phyloP scores from a whole-genome alignment of 345 rosid genomes.

The Hypericum perforatum region DNA sequence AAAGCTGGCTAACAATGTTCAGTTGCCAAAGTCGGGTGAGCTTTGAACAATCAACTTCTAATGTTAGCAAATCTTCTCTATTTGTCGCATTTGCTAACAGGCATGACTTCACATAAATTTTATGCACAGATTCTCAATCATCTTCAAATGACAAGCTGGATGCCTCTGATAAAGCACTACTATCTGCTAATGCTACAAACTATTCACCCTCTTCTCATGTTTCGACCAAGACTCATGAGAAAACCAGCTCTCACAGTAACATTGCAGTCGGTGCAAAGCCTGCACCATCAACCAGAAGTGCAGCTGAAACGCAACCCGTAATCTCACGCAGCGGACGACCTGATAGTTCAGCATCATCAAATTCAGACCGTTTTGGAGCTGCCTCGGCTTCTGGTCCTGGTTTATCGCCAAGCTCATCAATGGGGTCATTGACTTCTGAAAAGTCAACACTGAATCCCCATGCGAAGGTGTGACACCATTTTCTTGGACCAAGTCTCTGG shows the following conservation, averaged over 20 bases:
- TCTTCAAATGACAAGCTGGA: too few species aligned
- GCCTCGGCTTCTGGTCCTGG: slow-evolving; percentile 41
- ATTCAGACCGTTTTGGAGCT: slow-evolving; percentile 37
- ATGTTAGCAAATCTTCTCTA: too few species aligned
- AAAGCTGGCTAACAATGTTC: too few species aligned
- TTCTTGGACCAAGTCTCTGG: neutral
- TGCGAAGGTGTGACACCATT: slow-evolving; percentile 52
- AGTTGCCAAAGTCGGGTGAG: too few species aligned
- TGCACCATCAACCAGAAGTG: slow-evolving; percentile 18
- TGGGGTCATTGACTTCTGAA: slow-evolving; percentile 72
- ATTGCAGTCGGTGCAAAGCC: slow-evolving; percentile 28
- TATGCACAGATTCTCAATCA: too few species aligned
- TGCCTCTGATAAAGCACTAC: neutral
- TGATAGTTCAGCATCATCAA: slow-evolving; percentile 52
- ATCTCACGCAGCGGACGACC: slow-evolving; percentile 37
- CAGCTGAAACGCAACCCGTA: slow-evolving; percentile 26
- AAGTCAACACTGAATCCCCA: slow-evolving; percentile 65
- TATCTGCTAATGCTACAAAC: slow-evolving; percentile 22
- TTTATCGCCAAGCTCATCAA: slow-evolving; percentile 73
- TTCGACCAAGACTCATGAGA: slow-evolving; percentile 32
- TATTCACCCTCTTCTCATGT: slow-evolving; percentile 21
- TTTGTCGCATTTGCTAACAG: too few species aligned
- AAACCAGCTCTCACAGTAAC: slow-evolving; percentile 32
- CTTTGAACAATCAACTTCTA: too few species aligned
- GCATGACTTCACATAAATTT: too few species aligned